Base-by-base conservation (phyloP, 2,329 filamentous ascomycete species). In the Diaporthe aspalathi region DNA sequence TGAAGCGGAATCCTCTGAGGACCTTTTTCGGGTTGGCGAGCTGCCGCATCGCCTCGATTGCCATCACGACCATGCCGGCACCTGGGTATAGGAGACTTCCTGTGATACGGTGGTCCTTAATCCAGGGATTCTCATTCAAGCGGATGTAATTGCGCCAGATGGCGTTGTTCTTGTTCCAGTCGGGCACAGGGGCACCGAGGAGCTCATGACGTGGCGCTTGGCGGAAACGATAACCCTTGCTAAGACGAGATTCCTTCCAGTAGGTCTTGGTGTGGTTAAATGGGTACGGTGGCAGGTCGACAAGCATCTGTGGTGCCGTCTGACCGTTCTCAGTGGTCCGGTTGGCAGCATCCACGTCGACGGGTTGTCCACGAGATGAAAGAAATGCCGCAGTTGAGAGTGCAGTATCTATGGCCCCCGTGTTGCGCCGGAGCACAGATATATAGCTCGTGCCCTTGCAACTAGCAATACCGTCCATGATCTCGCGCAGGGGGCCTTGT, bases 71-170 rank as follows among this genome's bases (percentile, higher is more conserved):
- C 70, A 84, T 86, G 2, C 85, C 88, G 1, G 86, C 82, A 38
- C 87, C 82, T 27, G 89, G 87, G 75, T 87, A 89, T 35, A 89
- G 84, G 8, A 83, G 84, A 45, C 88, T 78, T 22, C 84, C 87
- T 74, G 90, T 87, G 77, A 91, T 86, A 70, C 80, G 81, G 80
- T 91, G 89, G 74, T 90, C 86, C 49, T 86, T 82, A 5, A 89
- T 81, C 81, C 90, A 91, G 2, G 90, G 86, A 0, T 87, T 75
- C 69, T 87, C 84, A 43, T 85, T 83, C 1, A 83, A 74, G 12
- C 81, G 81, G n/a, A 87, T 75, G 38, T 84, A 81, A 70, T 86
- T 86, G 29, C 85, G 80, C 86, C 86, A 88, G 0, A 79, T 83
- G 0, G 84, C 47, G 11, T 68, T 20, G 16, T n/a, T 32, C 38